Evolutionary conservation across 768 basidiomycete species (phyloP).

Genomic region (Cystofilobasidium capitatum): DNA sequence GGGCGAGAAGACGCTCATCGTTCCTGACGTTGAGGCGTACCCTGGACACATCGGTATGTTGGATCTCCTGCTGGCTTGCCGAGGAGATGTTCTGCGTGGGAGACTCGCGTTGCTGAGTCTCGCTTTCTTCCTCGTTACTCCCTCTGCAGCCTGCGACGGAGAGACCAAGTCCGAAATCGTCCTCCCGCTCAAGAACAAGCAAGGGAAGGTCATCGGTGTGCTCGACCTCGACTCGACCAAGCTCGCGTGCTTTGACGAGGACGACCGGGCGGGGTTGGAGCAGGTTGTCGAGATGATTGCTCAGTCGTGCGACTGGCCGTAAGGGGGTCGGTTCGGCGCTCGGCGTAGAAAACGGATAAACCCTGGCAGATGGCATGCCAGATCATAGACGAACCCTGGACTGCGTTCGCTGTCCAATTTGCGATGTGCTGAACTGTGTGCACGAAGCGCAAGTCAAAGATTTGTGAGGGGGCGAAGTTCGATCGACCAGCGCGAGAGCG

Average conservation of each 20-base stretch:
- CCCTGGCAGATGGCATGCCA: too few relatives aligned
- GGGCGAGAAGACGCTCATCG: conserved; percentile 45
- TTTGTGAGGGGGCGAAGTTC: too few relatives aligned
- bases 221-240: conserved; percentile 80
- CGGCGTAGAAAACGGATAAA: too few relatives aligned
- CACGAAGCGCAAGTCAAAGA: too few relatives aligned
- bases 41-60: conserved; percentile 75
- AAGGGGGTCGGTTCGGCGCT: not conserved
- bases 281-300: conserved; percentile 58
- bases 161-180: conserved; percentile 87
- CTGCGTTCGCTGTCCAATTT: not conserved
- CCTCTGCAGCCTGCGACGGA: conserved; percentile 59
- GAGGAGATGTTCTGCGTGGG: not conserved
- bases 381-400: not conserved
- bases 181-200: conserved; percentile 49
- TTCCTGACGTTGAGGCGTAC: conserved; percentile 65
- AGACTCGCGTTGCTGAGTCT: not conserved
- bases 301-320: conserved; percentile 10
- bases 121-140: not conserved
- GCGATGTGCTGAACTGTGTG: too few relatives aligned
- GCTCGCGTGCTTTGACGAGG: conserved; percentile 59
- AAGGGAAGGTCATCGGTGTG: conserved; percentile 40
- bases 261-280: conserved; percentile 69
- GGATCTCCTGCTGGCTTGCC: not conserved
- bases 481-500: too few relatives aligned